Evolutionary conservation across 768 basidiomycete genomes (phyloP).

Genomic region (Rhodotorula toruloides): DNA sequence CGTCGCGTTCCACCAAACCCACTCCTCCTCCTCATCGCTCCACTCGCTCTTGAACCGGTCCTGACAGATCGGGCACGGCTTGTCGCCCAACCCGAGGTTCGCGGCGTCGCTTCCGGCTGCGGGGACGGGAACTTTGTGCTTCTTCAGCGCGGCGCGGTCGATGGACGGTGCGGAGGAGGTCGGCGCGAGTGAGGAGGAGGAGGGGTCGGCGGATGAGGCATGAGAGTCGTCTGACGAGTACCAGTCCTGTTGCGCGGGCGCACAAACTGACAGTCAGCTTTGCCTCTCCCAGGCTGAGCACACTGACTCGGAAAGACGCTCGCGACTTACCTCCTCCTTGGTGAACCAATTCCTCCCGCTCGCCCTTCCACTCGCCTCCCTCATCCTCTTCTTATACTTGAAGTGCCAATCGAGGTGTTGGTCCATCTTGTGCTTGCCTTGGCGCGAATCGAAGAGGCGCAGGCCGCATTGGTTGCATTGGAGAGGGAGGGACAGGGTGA

Average conservation of each 20-base stretch:
- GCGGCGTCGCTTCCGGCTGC: constrained; percentile 41
- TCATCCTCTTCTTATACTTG: constrained; percentile 68
- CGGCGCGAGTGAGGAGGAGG: constrained; percentile 2
- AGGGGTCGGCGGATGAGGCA: not conserved
- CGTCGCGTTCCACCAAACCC: constrained; percentile 93
- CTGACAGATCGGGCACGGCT: constrained; percentile 92
- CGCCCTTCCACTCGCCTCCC: constrained; percentile 65
- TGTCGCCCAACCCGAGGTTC: constrained; percentile 60
- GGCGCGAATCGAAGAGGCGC: constrained; percentile 67
- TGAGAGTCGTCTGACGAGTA: constrained; percentile 50
- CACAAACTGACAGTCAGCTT: not conserved
- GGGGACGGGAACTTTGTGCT: constrained; percentile 61
- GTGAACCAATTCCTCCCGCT: constrained; percentile 83
- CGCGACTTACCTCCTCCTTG: constrained; percentile 32
- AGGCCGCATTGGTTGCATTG: constrained; percentile 93
- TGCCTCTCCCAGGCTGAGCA: not conserved
- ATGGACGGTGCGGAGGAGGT: not conserved
- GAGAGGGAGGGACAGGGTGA: constrained; percentile 68
- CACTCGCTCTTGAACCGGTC: constrained; percentile 86
- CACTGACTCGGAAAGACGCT: not conserved
- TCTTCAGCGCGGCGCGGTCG: constrained; percentile 62
- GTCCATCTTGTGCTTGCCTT: constrained; percentile 71
- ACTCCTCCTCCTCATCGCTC: constrained; percentile 91
- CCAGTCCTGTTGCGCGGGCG: constrained; percentile 68
- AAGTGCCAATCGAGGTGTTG: constrained; percentile 96